Conservation (phyloP, 1,284 basidiomycete species). For the Pyrrhoderma noxium region DNA sequence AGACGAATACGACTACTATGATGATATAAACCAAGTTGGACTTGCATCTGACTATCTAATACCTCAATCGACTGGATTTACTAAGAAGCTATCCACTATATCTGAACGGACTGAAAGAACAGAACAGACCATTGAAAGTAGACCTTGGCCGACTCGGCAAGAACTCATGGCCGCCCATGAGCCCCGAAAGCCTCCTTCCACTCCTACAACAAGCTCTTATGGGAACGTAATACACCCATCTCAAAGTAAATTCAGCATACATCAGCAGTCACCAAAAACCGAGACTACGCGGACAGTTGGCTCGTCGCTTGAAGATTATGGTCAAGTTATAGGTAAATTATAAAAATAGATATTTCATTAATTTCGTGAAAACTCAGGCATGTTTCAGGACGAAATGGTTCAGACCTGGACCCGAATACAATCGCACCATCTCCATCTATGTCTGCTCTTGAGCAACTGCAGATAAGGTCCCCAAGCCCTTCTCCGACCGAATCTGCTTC, state of each 20-base stretch:
- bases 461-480: slow-evolving; percentile 37
- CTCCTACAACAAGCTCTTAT: slow-evolving; percentile 16
- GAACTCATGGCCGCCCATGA: slow-evolving; percentile 5
- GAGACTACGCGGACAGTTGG: slow-evolving; percentile 29
- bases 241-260: slow-evolving; percentile 6
- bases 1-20: slow-evolving; percentile 6
- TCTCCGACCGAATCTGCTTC: slow-evolving; percentile 9
- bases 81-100: slow-evolving; percentile 16
- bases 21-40: not conserved
- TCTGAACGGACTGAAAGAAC: slow-evolving; percentile 16
- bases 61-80: slow-evolving; percentile 14
- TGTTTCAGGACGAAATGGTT: slow-evolving; percentile 19
- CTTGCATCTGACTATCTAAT: slow-evolving; percentile 4
- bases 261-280: not conserved
- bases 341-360: not conserved
- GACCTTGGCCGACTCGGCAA: slow-evolving; percentile 15
- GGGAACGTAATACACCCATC: slow-evolving; percentile 16
- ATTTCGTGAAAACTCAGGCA: slow-evolving; percentile 8
- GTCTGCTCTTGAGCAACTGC: slow-evolving; percentile 68
- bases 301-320: slow-evolving; percentile 50
- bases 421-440: slow-evolving; percentile 57
- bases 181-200: slow-evolving; percentile 14
- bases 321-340: slow-evolving; percentile 47
- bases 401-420: slow-evolving; percentile 44
- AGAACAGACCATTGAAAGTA: slow-evolving; percentile 11